Evolutionary conservation across 2,329 filamentous ascomycete species (phyloP).

Genomic region (Fusarium drepaniforme): DNA sequence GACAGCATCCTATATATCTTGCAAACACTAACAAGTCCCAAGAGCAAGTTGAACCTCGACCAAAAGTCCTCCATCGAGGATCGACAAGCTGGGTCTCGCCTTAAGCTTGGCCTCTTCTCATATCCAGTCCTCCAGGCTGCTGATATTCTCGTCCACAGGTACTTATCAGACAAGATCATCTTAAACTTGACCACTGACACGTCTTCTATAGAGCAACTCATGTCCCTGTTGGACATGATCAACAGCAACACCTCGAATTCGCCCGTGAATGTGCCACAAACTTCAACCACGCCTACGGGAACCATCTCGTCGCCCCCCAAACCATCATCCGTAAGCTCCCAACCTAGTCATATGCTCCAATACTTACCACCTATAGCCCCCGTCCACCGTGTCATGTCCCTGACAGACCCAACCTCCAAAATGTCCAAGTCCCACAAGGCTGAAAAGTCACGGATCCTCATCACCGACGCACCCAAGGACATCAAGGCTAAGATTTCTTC

Average conservation of each 20-base stretch:
- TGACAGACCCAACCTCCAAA: constrained; percentile 81
- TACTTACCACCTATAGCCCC: constrained; percentile 65
- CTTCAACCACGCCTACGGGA: constrained; percentile 83
- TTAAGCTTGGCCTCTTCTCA: constrained; percentile 92
- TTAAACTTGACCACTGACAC: not conserved
- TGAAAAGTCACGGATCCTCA: constrained; percentile 80
- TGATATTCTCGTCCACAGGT: constrained; percentile 90
- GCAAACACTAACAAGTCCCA: constrained; percentile 14
- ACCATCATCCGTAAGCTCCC: constrained; percentile 74
- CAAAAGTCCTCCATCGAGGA: constrained; percentile 70
- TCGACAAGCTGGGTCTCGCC: constrained; percentile 65
- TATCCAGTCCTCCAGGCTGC: constrained; percentile 97
- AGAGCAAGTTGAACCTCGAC: constrained; percentile 80
- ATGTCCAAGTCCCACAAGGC: constrained; percentile 93
- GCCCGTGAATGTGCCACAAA: constrained; percentile 85
- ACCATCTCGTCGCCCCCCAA: constrained; percentile 74
- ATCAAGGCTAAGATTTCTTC: constrained; percentile 78
- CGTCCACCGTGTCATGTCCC: constrained; percentile 89
- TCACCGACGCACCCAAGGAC: constrained; percentile 76
- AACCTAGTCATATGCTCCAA: too few species aligned
- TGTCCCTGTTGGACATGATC: constrained; percentile 97
- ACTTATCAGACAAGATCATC: constrained; percentile 6
- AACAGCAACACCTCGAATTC: constrained; percentile 94
- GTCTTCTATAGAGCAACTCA: constrained; percentile 75
- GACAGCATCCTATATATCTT: not conserved